phyloP scores from a whole-genome alignment of 192 early-diverging fungal species.

The Backusella parvicylindrica region DNA sequence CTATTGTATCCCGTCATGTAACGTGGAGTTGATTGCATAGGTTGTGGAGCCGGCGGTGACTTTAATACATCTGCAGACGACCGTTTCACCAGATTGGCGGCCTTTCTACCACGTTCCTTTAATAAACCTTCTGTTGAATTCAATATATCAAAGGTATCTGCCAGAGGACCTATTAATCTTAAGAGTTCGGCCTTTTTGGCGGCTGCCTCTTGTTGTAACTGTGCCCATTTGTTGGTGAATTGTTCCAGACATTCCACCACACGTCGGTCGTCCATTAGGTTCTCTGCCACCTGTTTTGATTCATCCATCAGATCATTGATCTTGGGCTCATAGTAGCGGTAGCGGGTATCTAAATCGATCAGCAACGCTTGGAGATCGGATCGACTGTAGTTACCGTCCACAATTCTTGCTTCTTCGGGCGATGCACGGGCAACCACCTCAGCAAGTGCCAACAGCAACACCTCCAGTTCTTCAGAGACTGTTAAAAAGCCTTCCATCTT shows the following conservation, averaged over 20 bases:
- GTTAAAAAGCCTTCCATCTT: slow-evolving; percentile 36
- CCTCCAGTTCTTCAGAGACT: slow-evolving; percentile 38
- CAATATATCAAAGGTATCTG: slow-evolving; percentile 13
- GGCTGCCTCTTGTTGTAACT: slow-evolving; percentile 37
- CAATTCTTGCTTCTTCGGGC: slow-evolving; percentile 8
- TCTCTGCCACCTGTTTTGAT: slow-evolving; percentile 16
- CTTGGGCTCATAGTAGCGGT: slow-evolving; percentile 41
- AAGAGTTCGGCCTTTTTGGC: slow-evolving; percentile 43
- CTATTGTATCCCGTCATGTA: slow-evolving; percentile 3
- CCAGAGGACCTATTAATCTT: slow-evolving; percentile 16
- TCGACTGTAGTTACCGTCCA: slow-evolving; percentile 2
- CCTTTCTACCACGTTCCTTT: slow-evolving; percentile 5
- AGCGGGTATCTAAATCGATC: slow-evolving; percentile 43
- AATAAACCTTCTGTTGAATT: background rate
- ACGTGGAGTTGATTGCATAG: slow-evolving; percentile 9
- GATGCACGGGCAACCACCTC: slow-evolving; percentile 35
- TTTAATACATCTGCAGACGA: background rate
- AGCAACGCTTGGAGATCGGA: slow-evolving; percentile 36
- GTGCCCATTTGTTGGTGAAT: slow-evolving; percentile 45
- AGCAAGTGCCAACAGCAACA: slow-evolving; percentile 32
- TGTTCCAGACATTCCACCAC: slow-evolving; percentile 38
- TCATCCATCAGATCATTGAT: slow-evolving; percentile 36
- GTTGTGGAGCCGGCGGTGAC: background rate
- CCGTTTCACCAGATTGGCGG: background rate
- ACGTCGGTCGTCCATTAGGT: slow-evolving; percentile 39